These are phyloP conservation scores for Umbellularia californica DNA, from an alignment of 164 flowering plant species.

Conservation along the genomic window DNA sequence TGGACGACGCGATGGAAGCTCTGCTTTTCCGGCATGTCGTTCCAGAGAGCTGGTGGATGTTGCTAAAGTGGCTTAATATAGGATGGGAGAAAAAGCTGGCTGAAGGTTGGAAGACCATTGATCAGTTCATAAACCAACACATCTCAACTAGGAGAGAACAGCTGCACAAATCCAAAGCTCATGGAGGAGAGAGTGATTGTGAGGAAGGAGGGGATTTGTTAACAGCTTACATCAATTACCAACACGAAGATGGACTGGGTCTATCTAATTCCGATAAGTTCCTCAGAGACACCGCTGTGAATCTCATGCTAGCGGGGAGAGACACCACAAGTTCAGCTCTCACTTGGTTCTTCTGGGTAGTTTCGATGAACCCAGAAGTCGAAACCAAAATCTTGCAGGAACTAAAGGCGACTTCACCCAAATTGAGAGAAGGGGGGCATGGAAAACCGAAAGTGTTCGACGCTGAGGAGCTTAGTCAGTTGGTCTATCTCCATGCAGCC, in stretches of 20 bases:
- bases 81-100: slow-evolving; percentile 23
- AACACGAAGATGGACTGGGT: neutral
- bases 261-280: slow-evolving; percentile 1
- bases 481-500: slow-evolving; percentile 36
- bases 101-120: slow-evolving; percentile 7
- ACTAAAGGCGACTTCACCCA: neutral
- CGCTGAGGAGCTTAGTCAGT: slow-evolving; percentile 18
- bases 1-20: slow-evolving; percentile 21
- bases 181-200: neutral
- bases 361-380: neutral
- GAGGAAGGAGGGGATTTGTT: slow-evolving; percentile 6
- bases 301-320: slow-evolving; percentile 12
- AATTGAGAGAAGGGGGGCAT: neutral
- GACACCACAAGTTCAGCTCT: slow-evolving; percentile 8
- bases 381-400: neutral
- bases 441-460: neutral
- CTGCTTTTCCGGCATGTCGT: slow-evolving; percentile 16
- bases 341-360: slow-evolving; percentile 23
- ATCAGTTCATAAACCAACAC: slow-evolving; percentile 8
- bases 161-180: neutral
- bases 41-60: slow-evolving; percentile 24
- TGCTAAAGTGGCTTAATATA: slow-evolving; percentile 17
- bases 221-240: slow-evolving; percentile 9
- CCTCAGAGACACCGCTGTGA: slow-evolving; percentile 13
- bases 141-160: slow-evolving; percentile 7